phyloP scores from a whole-genome alignment of 2,329 filamentous ascomycete species.

The Zymoseptoria crescenta region DNA sequence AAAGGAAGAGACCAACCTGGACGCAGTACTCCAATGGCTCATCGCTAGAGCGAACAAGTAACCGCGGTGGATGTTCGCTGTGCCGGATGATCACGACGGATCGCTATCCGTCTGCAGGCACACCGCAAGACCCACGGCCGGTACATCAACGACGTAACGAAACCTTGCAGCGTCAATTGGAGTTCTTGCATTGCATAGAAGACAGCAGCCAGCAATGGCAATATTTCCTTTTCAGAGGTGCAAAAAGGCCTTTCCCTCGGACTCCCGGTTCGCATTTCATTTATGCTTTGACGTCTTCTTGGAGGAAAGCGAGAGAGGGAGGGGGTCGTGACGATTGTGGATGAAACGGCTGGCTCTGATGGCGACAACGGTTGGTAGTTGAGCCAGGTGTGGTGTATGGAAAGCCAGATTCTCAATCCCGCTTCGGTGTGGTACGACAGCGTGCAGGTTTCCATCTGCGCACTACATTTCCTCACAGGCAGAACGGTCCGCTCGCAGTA shows the following conservation, averaged over 20 bases:
- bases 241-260: neutral
- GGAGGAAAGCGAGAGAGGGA: neutral
- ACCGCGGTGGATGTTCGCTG: neutral
- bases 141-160: conserved; percentile 6
- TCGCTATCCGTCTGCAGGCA: neutral
- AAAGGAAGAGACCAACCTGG: conserved; percentile 97
- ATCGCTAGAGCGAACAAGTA: conserved; percentile 78
- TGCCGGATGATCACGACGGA: neutral
- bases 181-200: conserved; percentile 15
- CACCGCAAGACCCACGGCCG: conserved; percentile 11
- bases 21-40: conserved; percentile 93
- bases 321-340: neutral
- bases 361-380: neutral
- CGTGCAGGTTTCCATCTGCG: neutral
- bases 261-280: neutral
- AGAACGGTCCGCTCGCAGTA: neutral
- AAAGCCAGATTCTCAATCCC: neutral
- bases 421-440: neutral
- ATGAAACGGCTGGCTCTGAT: neutral
- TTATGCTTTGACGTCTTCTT: neutral
- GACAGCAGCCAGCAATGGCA: conserved; percentile 31
- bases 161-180: conserved; percentile 9
- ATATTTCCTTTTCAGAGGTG: neutral
- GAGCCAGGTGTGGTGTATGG: neutral
- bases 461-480: neutral